phyloP scores from a whole-genome alignment of 345 rosid genomes.

The Angophora floribunda region DNA sequence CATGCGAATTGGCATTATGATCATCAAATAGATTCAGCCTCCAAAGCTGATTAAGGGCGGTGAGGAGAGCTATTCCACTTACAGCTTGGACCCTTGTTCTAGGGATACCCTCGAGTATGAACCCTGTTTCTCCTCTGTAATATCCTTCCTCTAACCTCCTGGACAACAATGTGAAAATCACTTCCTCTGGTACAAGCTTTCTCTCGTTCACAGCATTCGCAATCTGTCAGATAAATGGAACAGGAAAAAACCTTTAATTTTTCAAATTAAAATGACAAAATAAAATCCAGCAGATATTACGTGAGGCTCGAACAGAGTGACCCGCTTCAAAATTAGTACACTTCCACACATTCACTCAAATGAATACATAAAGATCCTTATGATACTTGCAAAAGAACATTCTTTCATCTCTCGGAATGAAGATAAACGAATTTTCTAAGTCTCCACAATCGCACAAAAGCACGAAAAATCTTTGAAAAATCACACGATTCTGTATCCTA shows the following conservation, averaged over 20 bases:
- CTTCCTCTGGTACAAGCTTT: slow-evolving; percentile 63
- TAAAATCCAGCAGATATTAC: background rate
- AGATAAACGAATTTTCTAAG: background rate
- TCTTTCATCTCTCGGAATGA: background rate
- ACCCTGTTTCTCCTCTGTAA: slow-evolving; percentile 72
- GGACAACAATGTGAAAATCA: slow-evolving; percentile 66
- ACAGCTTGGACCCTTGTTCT: slow-evolving; percentile 77
- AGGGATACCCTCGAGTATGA: slow-evolving; percentile 93
- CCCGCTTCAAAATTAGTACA: background rate
- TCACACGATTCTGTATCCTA: background rate
- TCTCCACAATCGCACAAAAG: background rate
- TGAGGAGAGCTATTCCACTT: slow-evolving; percentile 2
- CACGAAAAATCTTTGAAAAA: background rate
- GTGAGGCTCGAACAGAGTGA: background rate
- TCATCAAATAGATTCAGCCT: background rate
- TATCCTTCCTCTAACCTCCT: slow-evolving; percentile 88
- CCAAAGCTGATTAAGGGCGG: background rate
- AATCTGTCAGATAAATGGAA: slow-evolving; percentile 10
- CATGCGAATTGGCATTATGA: background rate
- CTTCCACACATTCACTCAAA: background rate
- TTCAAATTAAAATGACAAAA: background rate
- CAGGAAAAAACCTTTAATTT: background rate
- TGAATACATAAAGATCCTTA: background rate
- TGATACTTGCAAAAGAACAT: background rate
- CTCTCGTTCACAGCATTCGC: slow-evolving; percentile 60